Conservation (phyloP, 495 filamentous ascomycete species). For the Xeromyces bisporus region DNA sequence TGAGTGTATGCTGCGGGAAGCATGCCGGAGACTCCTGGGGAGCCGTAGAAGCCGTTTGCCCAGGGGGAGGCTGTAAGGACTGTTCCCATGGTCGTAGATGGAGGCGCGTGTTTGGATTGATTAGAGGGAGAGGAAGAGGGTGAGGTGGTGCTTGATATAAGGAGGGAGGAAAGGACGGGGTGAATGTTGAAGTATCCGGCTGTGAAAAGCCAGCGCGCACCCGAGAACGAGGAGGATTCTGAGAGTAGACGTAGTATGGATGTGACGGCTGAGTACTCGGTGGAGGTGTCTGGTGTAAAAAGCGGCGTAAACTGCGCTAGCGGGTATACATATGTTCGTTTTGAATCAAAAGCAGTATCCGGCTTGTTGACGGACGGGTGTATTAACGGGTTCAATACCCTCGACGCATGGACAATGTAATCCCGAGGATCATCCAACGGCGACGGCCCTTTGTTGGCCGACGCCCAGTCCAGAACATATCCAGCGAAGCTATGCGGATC, state of each 20-base stretch:
- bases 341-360: slow-evolving; percentile 13
- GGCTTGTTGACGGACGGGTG: slow-evolving; percentile 23
- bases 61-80: slow-evolving; percentile 86
- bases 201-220: slow-evolving; percentile 82
- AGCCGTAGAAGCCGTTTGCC: slow-evolving; percentile 93
- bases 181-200: slow-evolving; percentile 98
- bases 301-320: slow-evolving; percentile 70
- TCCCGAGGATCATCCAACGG: slow-evolving; percentile 51
- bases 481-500: slow-evolving; percentile 36
- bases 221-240: slow-evolving; percentile 34
- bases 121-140: slow-evolving; percentile 18
- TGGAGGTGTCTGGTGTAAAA: slow-evolving; percentile 61
- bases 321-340: slow-evolving; percentile 68
- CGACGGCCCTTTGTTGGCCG: slow-evolving; percentile 48
- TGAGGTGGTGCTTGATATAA: slow-evolving; percentile 51
- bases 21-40: slow-evolving; percentile 72
- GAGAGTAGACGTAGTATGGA: slow-evolving; percentile 52
- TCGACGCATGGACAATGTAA: slow-evolving; percentile 52
- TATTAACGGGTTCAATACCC: slow-evolving; percentile 48
- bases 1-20: slow-evolving; percentile 84
- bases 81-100: slow-evolving; percentile 45
- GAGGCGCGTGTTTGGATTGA: slow-evolving; percentile 7
- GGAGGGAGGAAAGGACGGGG: slow-evolving; percentile 55
- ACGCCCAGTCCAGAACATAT: slow-evolving; percentile 66
- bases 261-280: slow-evolving; percentile 68